Evolutionary conservation across 495 filamentous ascomycete genomes (phyloP), one percentile per base, ranked within the genome.

Genomic region (Annulohypoxylon bovei): DNA sequence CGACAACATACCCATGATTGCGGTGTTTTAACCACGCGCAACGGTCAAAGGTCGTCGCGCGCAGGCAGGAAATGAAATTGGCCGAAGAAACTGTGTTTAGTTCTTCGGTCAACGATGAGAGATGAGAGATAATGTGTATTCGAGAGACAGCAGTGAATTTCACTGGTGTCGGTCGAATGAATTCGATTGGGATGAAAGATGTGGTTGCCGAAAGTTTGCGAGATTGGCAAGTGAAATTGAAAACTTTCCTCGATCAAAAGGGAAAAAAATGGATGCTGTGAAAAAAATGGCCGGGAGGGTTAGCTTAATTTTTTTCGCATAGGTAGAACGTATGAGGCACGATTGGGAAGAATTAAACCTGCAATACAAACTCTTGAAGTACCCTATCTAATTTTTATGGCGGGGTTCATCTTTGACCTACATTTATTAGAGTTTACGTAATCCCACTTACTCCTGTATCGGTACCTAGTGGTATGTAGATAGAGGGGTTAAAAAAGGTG

Each of bases 1-100:
- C 77, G 62, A 67, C 67, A 72, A 84, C 91, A 80, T 84, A 95
- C 93, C 90, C 93, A 96, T 96, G 89, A 90, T 94, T 93, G 90
- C 88, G 90, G 87, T 80, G 75, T 79, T 81, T 77, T 75, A 71
- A 55, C 74, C 65, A 77, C 78, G 81, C 81, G 81, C 81, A 74
- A 74, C 77, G 77, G 78, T 74, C 47, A 63, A 62, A 75, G 73
- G 80, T 78, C 80, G 83, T 80, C 78, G 83, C 81, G 85, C 83
- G 80, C 65, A 78, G 75, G 28, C 16, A 44, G 57, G 11, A 63
- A 56, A 71, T 64, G 62, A 71, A 63, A 28, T 27, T 63, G 53
- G 40, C 77, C 62, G 71, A 68, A 70, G 70, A 64, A 62, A 67
- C 65, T 64, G 32, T 12, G 28, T 1, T 22, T 67, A 70, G 64